These are phyloP conservation scores for Aspergillus eucalypticola DNA, from an alignment of 2,329 filamentous ascomycete genomes.

Conservation along the genomic window DNA sequence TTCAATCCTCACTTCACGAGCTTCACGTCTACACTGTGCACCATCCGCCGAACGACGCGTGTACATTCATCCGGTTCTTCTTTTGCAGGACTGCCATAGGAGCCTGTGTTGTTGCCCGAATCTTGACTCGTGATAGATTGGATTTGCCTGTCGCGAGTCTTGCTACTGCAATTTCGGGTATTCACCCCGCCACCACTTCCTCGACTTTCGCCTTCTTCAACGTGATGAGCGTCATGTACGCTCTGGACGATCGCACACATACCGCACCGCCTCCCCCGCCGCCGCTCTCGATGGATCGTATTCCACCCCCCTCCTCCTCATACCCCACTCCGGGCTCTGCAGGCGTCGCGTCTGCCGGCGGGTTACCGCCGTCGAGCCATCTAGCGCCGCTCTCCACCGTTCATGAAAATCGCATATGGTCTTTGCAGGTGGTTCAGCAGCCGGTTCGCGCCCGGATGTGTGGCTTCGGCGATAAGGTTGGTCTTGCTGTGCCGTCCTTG, in stretches of 20 bases:
- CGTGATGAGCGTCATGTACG: constrained; percentile 33
- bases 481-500: constrained; percentile 20
- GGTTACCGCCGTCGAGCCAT: constrained; percentile 34
- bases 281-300: constrained; percentile 44
- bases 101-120: constrained; percentile 5
- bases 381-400: constrained; percentile 43
- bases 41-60: constrained; percentile 2
- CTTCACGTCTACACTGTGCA: constrained; percentile 8
- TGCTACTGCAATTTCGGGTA: constrained; percentile 13
- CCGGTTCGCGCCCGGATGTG: constrained; percentile 95
- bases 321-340: constrained; percentile 39
- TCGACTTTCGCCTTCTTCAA: not conserved
- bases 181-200: constrained; percentile 17
- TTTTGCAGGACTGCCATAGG: not conserved
- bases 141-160: constrained; percentile 8
- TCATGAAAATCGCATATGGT: constrained; percentile 51
- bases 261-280: constrained; percentile 37
- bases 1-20: constrained; percentile 14
- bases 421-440: constrained; percentile 82
- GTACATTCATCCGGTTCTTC: not conserved
- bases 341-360: constrained; percentile 30
- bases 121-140: not conserved
- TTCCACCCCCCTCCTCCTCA: constrained; percentile 36
- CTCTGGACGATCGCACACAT: constrained; percentile 40
- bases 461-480: constrained; percentile 95